Evolutionary conservation across 2,329 filamentous ascomycete species (phyloP), one percentile per base, ranked within the genome.

Genomic region (Pseudocercospora eumusae): DNA sequence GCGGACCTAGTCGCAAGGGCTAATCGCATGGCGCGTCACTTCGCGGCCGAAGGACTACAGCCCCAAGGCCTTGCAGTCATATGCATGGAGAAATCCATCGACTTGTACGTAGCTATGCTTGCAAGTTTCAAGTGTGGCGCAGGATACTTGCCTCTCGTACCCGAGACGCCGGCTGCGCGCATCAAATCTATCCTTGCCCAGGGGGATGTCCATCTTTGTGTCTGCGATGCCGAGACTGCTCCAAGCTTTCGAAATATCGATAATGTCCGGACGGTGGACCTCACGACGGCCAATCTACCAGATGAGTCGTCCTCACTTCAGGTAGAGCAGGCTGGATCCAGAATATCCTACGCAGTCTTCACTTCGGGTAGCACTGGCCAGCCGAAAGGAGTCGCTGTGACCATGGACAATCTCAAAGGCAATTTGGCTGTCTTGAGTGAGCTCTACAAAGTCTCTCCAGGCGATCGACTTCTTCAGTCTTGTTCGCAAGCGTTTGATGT

Each of bases 401-500:
- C 90, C 0, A 88, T 93, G 66, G 79, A 83, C 44, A 96, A 92
- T 68, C 83, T 96, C 45, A 79, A 88, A 58, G 90, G 88, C 73
- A 93, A 96, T 66, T 79, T 96, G n/a, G 79, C 85, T 18, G 80
- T 84, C 9, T 79, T 96, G 6, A 81, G 82, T 2, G 77, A 81
- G 2, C 77, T 90, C 0, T 96, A 96, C 70, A 89, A 90, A 0
- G 77, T 79, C 0, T 71, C 76, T 1, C 61, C 72, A 0, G 74
- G 73, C 0, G 84, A 86, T 0, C 83, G 86, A n/a, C 79, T 96
- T 31, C 79, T 96, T 0, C 92, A 96, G 75, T 86, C 90, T 1
- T 96, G 90, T 71, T 93, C 91, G 0, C 90, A 92, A 71, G 89
- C 88, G 0, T 96, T 96, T 71, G 91, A 96, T 71, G 83, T 96